These are phyloP conservation scores for Parastagonospora nodorum DNA, from an alignment of 2,329 filamentous ascomycete species.

Conservation along the genomic window DNA sequence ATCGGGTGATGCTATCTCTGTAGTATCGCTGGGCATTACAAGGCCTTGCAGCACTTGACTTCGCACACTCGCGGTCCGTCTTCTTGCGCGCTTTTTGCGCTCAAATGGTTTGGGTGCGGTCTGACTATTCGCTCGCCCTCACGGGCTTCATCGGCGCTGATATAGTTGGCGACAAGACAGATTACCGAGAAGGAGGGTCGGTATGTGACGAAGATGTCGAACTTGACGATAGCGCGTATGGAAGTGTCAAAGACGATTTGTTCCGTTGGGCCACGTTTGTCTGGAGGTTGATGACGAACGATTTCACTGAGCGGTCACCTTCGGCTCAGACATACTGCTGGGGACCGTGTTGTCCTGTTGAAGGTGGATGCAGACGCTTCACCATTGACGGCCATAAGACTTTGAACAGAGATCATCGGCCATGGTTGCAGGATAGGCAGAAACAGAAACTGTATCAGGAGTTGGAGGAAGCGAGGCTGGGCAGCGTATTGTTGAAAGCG, in stretches of 20 bases:
- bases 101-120: constrained; percentile 6
- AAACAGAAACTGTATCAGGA: constrained; percentile 1
- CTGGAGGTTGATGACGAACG: constrained; percentile 9
- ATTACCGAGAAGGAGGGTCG: not conserved
- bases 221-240: not conserved
- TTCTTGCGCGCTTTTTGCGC: constrained; percentile 7
- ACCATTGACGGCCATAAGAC: too few relatives aligned
- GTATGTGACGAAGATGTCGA: not conserved
- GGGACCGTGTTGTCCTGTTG: too few relatives aligned
- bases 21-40: constrained; percentile 17
- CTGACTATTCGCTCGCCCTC: constrained; percentile 12
- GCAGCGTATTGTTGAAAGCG: constrained; percentile 7
- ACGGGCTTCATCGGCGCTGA: constrained; percentile 6
- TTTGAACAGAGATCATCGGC: too few relatives aligned
- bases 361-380: too few relatives aligned
- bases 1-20: constrained; percentile 7
- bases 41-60: constrained; percentile 7
- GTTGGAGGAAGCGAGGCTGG: constrained; percentile 11
- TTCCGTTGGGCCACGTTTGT: constrained; percentile 10
- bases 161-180: not conserved
- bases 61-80: constrained; percentile 4
- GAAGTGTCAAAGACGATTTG: constrained; percentile 8
- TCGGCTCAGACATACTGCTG: too few relatives aligned
- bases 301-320: not conserved
- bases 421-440: not conserved